Base-by-base conservation (phyloP, 2,329 filamentous ascomycete species). In the Knoxdaviesia proteae region DNA sequence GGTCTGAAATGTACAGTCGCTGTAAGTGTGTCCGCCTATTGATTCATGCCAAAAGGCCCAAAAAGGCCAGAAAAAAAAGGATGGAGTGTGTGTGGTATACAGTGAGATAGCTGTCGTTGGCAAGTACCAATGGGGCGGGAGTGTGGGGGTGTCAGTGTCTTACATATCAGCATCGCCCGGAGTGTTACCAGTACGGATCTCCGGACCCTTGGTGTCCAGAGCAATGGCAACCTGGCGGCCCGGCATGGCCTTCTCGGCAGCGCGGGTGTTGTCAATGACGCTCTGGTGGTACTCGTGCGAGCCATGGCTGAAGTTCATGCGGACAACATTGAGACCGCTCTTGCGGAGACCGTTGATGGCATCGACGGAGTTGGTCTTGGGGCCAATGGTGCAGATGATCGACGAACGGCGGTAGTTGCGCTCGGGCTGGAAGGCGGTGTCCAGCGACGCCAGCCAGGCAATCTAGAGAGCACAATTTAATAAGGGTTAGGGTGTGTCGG, bases 361-460 rank as follows among this genome's bases (percentile, higher is more conserved):
- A 69, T 94, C 83, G 45, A 87, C 80, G 35, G 84, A 93, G 73
- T 98, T 98, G 54, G 90, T 98, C 79, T 96, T 98, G 59, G 90
- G 90, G 49, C 90, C 90, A 60, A 98, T 96, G 55, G 90, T 96
- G 69, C 88, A 86, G 65, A 98, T 94, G 68, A 98, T 98, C 58
- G 87, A 94, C 49, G 88, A 94, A 53, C 90, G 80, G 57, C 90
- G 84, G 66, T 90, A 92, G 69, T 92, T 87, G 64, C 80, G 83
- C 55, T 79, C 73, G 45, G 88, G 87, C 54, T 74, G 70, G 67
- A 80, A 86, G 58, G 90, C 82, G 51, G 88, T 94, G 69, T 94
- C 80, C 58, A 98, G 82, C 48, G 63, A 61, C 48, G 72, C 66
- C 48, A 78, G 65, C 74, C 74, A 79, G 56, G 70, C 67, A 51